phyloP scores from a whole-genome alignment of 768 basidiomycete species.

The Russula olivacea region DNA sequence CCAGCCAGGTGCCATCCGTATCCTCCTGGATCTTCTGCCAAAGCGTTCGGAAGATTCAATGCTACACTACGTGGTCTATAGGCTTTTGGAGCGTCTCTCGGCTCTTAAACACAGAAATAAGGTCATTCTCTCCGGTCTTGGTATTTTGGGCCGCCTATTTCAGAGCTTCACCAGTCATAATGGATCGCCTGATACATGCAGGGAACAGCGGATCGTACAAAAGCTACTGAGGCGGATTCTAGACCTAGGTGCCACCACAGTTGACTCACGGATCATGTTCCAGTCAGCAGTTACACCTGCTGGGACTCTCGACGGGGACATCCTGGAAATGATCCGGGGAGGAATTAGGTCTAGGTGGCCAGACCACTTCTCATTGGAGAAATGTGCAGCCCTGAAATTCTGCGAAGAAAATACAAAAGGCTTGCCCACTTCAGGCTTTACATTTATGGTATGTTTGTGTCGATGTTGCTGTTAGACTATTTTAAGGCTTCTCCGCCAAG shows the following conservation, averaged over 20 bases:
- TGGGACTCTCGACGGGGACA: conserved; percentile 51
- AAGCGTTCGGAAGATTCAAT: conserved; percentile 33
- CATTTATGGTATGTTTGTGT: conserved; percentile 52
- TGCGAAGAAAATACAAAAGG: conserved; percentile 45
- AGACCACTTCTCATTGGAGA: conserved; percentile 67
- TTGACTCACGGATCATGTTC: conserved; percentile 60
- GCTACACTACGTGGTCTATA: conserved; percentile 51
- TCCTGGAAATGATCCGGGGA: conserved; percentile 63
- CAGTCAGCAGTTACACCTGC: conserved; percentile 47
- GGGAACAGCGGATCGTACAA: conserved; percentile 51
- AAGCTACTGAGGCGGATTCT: conserved; percentile 63
- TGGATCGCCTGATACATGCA: conserved; percentile 32
- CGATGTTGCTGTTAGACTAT: conserved; percentile 19
- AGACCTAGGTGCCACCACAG: conserved; percentile 66
- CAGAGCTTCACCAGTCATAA: conserved; percentile 37
- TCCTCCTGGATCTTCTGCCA: conserved; percentile 48
- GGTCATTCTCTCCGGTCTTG: conserved; percentile 55
- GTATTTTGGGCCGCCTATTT: conserved; percentile 50
- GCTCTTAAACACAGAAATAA: conserved; percentile 62
- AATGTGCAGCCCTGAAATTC: conserved; percentile 45
- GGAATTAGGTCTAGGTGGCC: conserved; percentile 76
- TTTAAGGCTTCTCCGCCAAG: conserved; percentile 32
- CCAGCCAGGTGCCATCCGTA: conserved; percentile 54
- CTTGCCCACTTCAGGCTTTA: conserved; percentile 58
- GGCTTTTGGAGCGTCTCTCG: conserved; percentile 57